These are phyloP conservation scores for Paspalum notatum DNA, from an alignment of 176 grass and related monocot genomes.

Conservation along the genomic window DNA sequence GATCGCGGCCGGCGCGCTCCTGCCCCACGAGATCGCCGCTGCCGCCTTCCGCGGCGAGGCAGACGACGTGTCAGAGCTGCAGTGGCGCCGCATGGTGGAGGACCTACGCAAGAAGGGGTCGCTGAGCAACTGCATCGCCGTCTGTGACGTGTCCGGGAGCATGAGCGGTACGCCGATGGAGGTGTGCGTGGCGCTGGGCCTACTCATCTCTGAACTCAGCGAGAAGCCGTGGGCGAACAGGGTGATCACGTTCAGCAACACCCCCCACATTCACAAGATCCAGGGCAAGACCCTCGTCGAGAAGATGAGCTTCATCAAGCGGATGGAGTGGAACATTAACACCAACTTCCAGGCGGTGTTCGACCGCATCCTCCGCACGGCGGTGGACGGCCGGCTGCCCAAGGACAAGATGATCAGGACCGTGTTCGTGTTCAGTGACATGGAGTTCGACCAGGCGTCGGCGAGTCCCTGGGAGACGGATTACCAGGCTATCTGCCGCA, in stretches of 20 bases:
- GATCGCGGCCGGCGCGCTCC: too few species aligned
- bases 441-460: slow-evolving; percentile 68
- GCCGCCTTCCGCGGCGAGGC: too few species aligned
- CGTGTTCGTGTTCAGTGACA: slow-evolving; percentile 76
- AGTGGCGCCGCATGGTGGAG: too few species aligned
- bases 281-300: slow-evolving; percentile 32
- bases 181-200: slow-evolving; percentile 45
- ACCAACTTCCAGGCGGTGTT: slow-evolving; percentile 57
- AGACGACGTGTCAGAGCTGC: too few species aligned
- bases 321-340: slow-evolving; percentile 27
- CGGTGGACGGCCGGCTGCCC: slow-evolving; percentile 27
- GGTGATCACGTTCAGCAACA: slow-evolving; percentile 52
- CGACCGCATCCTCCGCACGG: slow-evolving; percentile 45
- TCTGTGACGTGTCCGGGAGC: too few species aligned
- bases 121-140: too few species aligned
- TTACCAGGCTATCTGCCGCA: slow-evolving; percentile 45
- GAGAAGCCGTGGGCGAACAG: slow-evolving; percentile 50
- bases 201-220: slow-evolving; percentile 56
- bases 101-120: too few species aligned
- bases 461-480: slow-evolving; percentile 45
- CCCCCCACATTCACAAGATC: slow-evolving; percentile 39
- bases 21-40: too few species aligned
- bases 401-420: slow-evolving; percentile 49
- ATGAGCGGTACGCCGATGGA: too few species aligned
- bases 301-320: slow-evolving; percentile 38